A percentile compares a stretch with the other conserved stretches of the same genome.
Conservation (phyloP, 2,329 filamentous ascomycete genomes). For the Sporothrix inflata region DNA sequence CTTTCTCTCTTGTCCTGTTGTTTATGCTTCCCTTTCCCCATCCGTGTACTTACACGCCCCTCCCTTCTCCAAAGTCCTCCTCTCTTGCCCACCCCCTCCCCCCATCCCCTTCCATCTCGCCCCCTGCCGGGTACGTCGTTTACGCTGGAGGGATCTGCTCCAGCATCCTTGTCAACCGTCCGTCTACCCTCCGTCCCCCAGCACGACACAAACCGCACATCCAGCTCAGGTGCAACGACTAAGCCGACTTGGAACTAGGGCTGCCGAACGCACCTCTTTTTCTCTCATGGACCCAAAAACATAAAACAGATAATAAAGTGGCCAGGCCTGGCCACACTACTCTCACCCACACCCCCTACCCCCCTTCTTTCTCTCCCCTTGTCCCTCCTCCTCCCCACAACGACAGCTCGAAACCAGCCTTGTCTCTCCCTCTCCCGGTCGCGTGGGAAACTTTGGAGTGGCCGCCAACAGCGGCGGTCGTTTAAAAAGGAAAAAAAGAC, state of each 20-base stretch:
- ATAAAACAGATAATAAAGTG: conserved; percentile 19
- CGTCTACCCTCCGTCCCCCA: neutral
- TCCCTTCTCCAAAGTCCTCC: neutral
- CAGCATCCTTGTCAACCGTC: conserved; percentile 14
- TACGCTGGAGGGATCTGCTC: conserved; percentile 19
- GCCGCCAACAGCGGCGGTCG: conserved; percentile 8
- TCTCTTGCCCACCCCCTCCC: neutral
- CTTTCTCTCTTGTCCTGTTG: neutral
- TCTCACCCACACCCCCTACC: conserved; percentile 17
- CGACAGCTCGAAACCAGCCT: conserved; percentile 30
- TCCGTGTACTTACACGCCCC: conserved; percentile 18
- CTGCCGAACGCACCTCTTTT: conserved; percentile 9
- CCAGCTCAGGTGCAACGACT: conserved; percentile 15
- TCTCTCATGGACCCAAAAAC: conserved; percentile 5
- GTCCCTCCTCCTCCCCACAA: conserved; percentile 26
- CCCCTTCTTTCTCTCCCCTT: conserved; percentile 16
- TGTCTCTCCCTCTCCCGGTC: conserved; percentile 29
- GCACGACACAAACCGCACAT: neutral
- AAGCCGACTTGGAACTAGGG: conserved; percentile 11
- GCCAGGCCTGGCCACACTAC: neutral
- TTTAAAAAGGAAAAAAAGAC: neutral
- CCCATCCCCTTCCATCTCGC: neutral
- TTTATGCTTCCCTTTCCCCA: conserved; percentile 7
- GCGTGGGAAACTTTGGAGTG: conserved; percentile 24
- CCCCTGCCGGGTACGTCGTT: conserved; percentile 3